Base-by-base conservation (phyloP, 1,284 basidiomycete species). In the Microbotryum saponariae region DNA sequence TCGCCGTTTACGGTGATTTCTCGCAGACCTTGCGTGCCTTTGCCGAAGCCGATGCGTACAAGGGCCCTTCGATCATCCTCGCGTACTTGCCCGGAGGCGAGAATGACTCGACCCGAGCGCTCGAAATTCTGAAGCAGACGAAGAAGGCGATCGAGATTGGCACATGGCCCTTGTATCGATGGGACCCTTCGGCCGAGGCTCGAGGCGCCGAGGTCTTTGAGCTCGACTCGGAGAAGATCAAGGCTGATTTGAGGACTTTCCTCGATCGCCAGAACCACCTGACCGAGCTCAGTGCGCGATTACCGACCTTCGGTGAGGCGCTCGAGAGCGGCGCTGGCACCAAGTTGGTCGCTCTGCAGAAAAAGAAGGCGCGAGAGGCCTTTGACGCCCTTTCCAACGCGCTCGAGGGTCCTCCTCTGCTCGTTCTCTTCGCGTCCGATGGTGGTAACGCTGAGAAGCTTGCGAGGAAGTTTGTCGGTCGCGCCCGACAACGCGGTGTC, bases 161-260 rank as follows among this genome's bases (percentile, higher is more conserved):
- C 7, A 96, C 94, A 78, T 98, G 96, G 94, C 94, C 96, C 1
- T 80, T 98, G 54, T 99, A 97, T 81, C 84, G 96, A 64, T 99
- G 94, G 94, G 87, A 98, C 77, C 94, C 94, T 0, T 81, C 82
- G 67, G 87, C 88, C 72, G 89, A 90, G 72, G 77, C 77, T 27
- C 78, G 78, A 53, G 87, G 86, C 59, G 81, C 85, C 72, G 89
- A 92, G 70, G 76, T 77, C 45, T 98, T 98, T 80, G 82, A 82
- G 12, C 85, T 99, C 62, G 96, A 98, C 77, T 92, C 91, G 4
- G 90, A 94, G 66, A 82, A 87, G 42, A 83, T 99, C 77, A 97
- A 97, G 80, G 87, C 90, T 70, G 93, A 96, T 70, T 80, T 98
- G n/a, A 85, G 87, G 75, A 82, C 86, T 68, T 99, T 98, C 84